Conservation (phyloP, 2,329 filamentous ascomycete species). For the Metarhizium album region DNA sequence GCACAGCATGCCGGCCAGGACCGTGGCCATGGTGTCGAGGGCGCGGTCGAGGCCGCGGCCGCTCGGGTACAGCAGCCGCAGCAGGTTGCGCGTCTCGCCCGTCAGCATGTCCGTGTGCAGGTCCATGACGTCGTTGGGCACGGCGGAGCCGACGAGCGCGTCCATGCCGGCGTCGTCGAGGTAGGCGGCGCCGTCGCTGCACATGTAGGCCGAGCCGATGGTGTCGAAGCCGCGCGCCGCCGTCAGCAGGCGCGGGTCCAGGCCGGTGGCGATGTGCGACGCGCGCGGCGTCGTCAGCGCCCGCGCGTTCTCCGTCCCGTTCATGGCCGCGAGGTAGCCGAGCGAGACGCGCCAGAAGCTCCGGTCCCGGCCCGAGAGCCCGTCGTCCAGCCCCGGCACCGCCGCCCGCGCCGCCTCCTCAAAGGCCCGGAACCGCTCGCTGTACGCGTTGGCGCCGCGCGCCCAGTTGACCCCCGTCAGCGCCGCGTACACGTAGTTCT, state of each 20-base stretch:
- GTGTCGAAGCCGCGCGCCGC: constrained; percentile 5
- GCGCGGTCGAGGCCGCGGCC: background rate
- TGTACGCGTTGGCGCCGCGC: constrained; percentile 5
- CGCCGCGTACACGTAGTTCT: constrained; percentile 7
- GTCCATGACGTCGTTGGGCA: constrained; percentile 9
- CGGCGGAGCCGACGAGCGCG: constrained; percentile 6
- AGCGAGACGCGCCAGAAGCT: constrained; percentile 7
- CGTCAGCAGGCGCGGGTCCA: constrained; percentile 5
- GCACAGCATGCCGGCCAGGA: constrained; percentile 6
- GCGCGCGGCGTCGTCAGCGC: constrained; percentile 1
- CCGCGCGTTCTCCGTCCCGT: constrained; percentile 2
- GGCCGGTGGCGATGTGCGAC: constrained; percentile 4
- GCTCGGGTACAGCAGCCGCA: constrained; percentile 7
- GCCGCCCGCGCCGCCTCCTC: background rate
- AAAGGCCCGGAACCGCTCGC: constrained; percentile 1
- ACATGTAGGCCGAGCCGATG: constrained; percentile 7
- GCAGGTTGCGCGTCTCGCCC: constrained; percentile 5
- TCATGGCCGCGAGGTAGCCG: constrained; percentile 5
- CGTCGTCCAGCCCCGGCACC: constrained; percentile 5
- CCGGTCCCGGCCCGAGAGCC: constrained; percentile 4
- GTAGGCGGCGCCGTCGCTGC: constrained; percentile 7
- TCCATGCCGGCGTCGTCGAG: constrained; percentile 7
- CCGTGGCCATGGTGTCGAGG: constrained; percentile 3
- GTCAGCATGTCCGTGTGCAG: constrained; percentile 7
- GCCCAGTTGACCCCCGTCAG: constrained; percentile 6